These are phyloP conservation scores for Olyra latifolia DNA, from an alignment of 176 grass and related monocot species.

Conservation along the genomic window DNA sequence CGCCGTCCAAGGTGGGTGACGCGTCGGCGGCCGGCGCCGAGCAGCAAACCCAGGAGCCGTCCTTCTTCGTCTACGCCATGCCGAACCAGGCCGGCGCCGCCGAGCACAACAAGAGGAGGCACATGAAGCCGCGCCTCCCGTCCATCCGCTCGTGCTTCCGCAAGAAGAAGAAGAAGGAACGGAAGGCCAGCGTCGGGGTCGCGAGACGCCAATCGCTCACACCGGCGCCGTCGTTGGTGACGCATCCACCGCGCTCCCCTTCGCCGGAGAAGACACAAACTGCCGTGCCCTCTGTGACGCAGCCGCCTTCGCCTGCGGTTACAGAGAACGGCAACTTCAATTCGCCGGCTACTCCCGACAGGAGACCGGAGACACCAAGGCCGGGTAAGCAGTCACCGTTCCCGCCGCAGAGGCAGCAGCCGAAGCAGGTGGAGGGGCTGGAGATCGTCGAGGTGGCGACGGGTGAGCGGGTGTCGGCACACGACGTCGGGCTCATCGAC, in stretches of 20 bases:
- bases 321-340: conserved; percentile 29
- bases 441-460: conserved; percentile 48
- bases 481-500: conserved; percentile 50
- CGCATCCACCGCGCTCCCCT: conserved; percentile 35
- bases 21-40: neutral
- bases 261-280: conserved; percentile 3
- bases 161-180: conserved; percentile 47
- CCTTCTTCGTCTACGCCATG: conserved; percentile 63
- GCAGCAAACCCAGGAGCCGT: conserved; percentile 39
- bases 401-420: conserved; percentile 7
- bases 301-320: conserved; percentile 37
- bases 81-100: conserved; percentile 8
- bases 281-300: neutral
- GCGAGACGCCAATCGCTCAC: conserved; percentile 37
- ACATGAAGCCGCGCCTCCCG: conserved; percentile 33
- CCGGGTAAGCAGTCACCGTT: conserved; percentile 22
- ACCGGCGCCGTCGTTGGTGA: conserved; percentile 40
- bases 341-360: conserved; percentile 33
- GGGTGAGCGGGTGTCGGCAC: conserved; percentile 38
- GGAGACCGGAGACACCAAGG: neutral
- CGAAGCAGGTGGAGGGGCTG: conserved; percentile 25
- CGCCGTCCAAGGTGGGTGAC: conserved; percentile 38
- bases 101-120: conserved; percentile 32
- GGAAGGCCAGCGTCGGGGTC: neutral
- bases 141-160: conserved; percentile 51